Evolutionary conservation across 208 protist genomes (phyloP).

Genomic region (Naegleria lovaniensis): DNA sequence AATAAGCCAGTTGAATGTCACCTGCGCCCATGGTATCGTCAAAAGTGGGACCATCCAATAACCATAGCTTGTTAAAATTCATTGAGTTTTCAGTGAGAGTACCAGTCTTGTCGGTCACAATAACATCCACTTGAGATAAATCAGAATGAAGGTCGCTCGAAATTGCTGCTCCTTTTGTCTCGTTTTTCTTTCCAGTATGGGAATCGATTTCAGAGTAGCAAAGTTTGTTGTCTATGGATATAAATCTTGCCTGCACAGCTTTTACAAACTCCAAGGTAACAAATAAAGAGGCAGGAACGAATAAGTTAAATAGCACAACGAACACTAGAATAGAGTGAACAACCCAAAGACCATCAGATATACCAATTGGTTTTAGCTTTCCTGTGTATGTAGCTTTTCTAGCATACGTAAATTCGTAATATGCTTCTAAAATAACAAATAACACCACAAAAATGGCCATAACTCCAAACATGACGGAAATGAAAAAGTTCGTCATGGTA

Average conservation of each 20-base stretch:
- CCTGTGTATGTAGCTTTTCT: too few relatives aligned
- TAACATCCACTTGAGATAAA: slow-evolving; percentile 55
- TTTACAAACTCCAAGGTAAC: slow-evolving; percentile 24
- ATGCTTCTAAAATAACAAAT: slow-evolving; percentile 27
- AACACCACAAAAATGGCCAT: background rate
- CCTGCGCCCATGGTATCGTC: too few relatives aligned
- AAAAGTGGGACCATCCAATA: too few relatives aligned
- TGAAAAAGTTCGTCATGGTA: slow-evolving; percentile 23
- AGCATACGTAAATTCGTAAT: background rate
- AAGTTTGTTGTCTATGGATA: background rate
- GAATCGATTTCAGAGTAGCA: background rate
- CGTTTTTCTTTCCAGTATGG: too few relatives aligned
- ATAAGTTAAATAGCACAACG: background rate
- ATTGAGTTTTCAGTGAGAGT: slow-evolving; percentile 71
- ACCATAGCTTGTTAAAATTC: slow-evolving; percentile 46
- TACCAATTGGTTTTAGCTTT: background rate
- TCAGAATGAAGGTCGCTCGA: slow-evolving; percentile 22
- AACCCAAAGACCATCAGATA: background rate
- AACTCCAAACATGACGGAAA: too few relatives aligned
- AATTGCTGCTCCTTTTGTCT: too few relatives aligned
- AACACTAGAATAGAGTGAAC: slow-evolving; percentile 21
- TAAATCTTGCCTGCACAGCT: slow-evolving; percentile 7
- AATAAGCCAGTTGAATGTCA: too few relatives aligned
- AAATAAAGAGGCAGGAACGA: slow-evolving; percentile 29
- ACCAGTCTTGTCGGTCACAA: slow-evolving; percentile 75